phyloP scores from a whole-genome alignment of 2,329 filamentous ascomycete genomes.

The Diaporthe vexans region DNA sequence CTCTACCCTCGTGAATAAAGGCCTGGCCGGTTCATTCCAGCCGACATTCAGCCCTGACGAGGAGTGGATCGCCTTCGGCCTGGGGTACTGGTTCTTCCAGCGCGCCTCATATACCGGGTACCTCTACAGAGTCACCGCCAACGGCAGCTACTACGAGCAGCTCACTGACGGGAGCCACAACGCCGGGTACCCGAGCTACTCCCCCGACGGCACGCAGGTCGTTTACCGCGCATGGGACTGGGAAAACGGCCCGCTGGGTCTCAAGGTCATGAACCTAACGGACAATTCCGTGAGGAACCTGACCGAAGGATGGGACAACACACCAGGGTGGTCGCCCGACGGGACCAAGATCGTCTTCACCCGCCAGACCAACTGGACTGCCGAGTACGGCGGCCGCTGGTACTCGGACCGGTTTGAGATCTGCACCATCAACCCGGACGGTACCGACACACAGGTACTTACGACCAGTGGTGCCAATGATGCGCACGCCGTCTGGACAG shows the following conservation, averaged over 20 bases:
- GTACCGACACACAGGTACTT: constrained; percentile 52
- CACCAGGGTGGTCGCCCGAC: constrained; percentile 56
- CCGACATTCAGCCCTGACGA: constrained; percentile 56
- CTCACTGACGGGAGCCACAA: constrained; percentile 52
- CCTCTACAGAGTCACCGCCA: constrained; percentile 40
- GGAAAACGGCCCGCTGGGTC: constrained; percentile 46
- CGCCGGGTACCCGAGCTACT: constrained; percentile 57
- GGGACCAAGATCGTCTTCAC: constrained; percentile 56
- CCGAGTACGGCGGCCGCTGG: constrained; percentile 34
- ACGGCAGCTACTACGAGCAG: constrained; percentile 44
- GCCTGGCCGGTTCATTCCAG: constrained; percentile 55
- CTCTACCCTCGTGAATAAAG: constrained; percentile 46
- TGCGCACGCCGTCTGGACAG: constrained; percentile 59
- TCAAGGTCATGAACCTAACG: constrained; percentile 51
- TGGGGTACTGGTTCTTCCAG: constrained; percentile 56
- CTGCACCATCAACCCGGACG: constrained; percentile 57
- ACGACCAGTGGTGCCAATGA: constrained; percentile 56
- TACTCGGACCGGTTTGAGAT: constrained; percentile 53
- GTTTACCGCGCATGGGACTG: constrained; percentile 51
- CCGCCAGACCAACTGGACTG: constrained; percentile 48
- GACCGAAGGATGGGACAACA: constrained; percentile 56
- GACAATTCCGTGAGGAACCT: constrained; percentile 47
- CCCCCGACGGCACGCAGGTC: constrained; percentile 52
- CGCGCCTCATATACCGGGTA: constrained; percentile 46
- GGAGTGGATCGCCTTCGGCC: constrained; percentile 54